A percentile compares a stretch with the other conserved stretches of the same genome.
phyloP scores from a whole-genome alignment of 2,329 filamentous ascomycete genomes.

The Penicillium paneum region DNA sequence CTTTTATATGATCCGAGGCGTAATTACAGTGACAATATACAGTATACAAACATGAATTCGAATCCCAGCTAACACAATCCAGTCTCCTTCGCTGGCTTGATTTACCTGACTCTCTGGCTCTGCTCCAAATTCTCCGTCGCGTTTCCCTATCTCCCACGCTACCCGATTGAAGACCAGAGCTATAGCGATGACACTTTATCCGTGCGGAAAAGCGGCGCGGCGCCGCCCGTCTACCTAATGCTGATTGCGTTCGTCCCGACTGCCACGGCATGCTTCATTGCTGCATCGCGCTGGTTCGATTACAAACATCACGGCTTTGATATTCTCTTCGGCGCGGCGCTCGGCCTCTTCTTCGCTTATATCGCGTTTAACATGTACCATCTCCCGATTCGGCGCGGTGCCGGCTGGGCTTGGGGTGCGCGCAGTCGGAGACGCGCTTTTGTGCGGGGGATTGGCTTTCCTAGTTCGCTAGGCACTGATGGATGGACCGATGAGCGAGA shows the following conservation, averaged over 20 bases:
- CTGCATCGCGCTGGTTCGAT: constrained; percentile 81
- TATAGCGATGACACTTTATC: constrained; percentile 37
- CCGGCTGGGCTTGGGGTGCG: constrained; percentile 86
- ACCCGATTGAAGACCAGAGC: constrained; percentile 24
- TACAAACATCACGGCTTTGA: constrained; percentile 92
- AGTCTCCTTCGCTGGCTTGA: constrained; percentile 72
- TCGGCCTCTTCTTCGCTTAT: constrained; percentile 69
- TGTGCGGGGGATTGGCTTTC: constrained; percentile 32
- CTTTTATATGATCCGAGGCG: neutral
- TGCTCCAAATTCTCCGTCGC: constrained; percentile 56
- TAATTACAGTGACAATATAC: neutral
- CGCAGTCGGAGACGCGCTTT: constrained; percentile 71
- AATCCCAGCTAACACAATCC: neutral
- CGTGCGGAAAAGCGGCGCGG: constrained; percentile 70
- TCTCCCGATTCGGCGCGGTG: constrained; percentile 70
- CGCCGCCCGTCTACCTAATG: constrained; percentile 72
- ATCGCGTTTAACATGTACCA: constrained; percentile 85
- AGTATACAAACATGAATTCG: neutral
- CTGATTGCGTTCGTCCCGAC: constrained; percentile 70
- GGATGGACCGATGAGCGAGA: constrained; percentile 24
- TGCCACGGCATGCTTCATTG: constrained; percentile 73
- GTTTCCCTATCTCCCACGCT: constrained; percentile 41
- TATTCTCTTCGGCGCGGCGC: constrained; percentile 76
- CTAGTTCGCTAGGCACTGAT: constrained; percentile 31
- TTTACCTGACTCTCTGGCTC: constrained; percentile 84